Evolutionary conservation across 495 filamentous ascomycete species (phyloP).

Genomic region (Xylaria intraflava): DNA sequence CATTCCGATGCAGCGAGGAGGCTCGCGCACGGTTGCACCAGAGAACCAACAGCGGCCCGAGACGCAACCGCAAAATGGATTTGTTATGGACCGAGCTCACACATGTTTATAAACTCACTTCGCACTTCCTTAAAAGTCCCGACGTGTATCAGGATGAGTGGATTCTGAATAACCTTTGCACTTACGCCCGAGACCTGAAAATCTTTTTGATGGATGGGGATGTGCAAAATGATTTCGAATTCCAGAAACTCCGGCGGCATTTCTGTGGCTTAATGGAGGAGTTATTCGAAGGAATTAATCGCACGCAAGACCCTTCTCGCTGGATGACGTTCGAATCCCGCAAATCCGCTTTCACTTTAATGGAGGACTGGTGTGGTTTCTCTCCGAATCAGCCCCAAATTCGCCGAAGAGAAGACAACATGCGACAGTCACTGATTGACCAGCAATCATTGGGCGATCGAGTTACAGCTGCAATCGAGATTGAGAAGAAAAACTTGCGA

Average conservation of each 20-base stretch:
- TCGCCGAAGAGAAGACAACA: slow-evolving; percentile 74
- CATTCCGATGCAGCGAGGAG: slow-evolving; percentile 74
- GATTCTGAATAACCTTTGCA: slow-evolving; percentile 82
- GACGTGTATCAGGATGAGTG: slow-evolving; percentile 84
- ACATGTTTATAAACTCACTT: slow-evolving; percentile 89
- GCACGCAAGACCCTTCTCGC: slow-evolving; percentile 72
- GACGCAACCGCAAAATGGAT: slow-evolving; percentile 73
- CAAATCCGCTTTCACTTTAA: slow-evolving; percentile 87
- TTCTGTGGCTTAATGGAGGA: slow-evolving; percentile 93
- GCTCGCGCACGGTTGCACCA: slow-evolving; percentile 82
- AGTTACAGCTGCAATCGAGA: slow-evolving; percentile 84
- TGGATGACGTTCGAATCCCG: slow-evolving; percentile 96
- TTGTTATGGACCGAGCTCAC: slow-evolving; percentile 88
- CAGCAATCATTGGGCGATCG: slow-evolving; percentile 57
- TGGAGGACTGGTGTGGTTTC: slow-evolving; percentile 99
- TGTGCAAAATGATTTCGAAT: slow-evolving; percentile 93
- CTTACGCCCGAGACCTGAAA: slow-evolving; percentile 86
- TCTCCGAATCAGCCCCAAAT: slow-evolving; percentile 85
- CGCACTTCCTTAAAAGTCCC: slow-evolving; percentile 74
- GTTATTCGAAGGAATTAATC: slow-evolving; percentile 84
- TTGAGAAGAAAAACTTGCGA: slow-evolving; percentile 85
- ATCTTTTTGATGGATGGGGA: slow-evolving; percentile 90
- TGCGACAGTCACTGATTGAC: slow-evolving; percentile 72
- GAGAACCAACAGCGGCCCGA: slow-evolving; percentile 67
- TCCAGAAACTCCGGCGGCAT: slow-evolving; percentile 83